These are phyloP conservation scores for Alternaria gansuensis DNA, from an alignment of 2,329 filamentous ascomycete species.

Conservation along the genomic window DNA sequence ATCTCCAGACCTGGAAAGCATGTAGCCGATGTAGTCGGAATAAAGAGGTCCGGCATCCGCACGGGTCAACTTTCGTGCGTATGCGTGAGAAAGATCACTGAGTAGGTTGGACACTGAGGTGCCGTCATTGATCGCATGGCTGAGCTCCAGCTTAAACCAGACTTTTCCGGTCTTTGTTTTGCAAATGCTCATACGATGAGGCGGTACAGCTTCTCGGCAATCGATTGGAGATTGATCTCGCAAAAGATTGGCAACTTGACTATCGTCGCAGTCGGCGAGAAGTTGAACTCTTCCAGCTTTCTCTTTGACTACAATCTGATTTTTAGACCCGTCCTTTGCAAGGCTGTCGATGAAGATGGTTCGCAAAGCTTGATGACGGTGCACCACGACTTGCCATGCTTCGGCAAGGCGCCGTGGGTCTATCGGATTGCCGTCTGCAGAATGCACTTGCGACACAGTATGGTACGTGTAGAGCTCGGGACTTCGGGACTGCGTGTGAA, in stretches of 20 bases:
- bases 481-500: conserved; percentile 43
- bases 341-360: conserved; percentile 50
- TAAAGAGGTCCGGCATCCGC: conserved; percentile 50
- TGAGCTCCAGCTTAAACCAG: conserved; percentile 61
- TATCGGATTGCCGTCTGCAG: conserved; percentile 27
- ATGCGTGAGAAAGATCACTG: conserved; percentile 58
- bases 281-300: conserved; percentile 39
- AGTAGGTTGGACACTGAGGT: conserved; percentile 61
- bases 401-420: conserved; percentile 42
- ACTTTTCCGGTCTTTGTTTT: conserved; percentile 51
- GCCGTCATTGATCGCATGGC: conserved; percentile 62
- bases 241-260: conserved; percentile 27
- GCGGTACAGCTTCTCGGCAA: conserved; percentile 48
- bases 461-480: conserved; percentile 45
- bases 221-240: conserved; percentile 37
- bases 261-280: conserved; percentile 36
- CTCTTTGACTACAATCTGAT: conserved; percentile 47
- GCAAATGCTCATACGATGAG: conserved; percentile 59
- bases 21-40: conserved; percentile 51
- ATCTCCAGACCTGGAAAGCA: conserved; percentile 41
- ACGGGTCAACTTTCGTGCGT: conserved; percentile 54
- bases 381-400: conserved; percentile 49
- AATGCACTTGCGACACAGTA: conserved; percentile 42
- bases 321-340: conserved; percentile 44
- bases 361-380: conserved; percentile 45